Percentiles rank a stretch among this genome's conserved stretches.
Evolutionary conservation across 306 rosid genomes (phyloP).

Genomic region (Gastrolobium villosum): DNA sequence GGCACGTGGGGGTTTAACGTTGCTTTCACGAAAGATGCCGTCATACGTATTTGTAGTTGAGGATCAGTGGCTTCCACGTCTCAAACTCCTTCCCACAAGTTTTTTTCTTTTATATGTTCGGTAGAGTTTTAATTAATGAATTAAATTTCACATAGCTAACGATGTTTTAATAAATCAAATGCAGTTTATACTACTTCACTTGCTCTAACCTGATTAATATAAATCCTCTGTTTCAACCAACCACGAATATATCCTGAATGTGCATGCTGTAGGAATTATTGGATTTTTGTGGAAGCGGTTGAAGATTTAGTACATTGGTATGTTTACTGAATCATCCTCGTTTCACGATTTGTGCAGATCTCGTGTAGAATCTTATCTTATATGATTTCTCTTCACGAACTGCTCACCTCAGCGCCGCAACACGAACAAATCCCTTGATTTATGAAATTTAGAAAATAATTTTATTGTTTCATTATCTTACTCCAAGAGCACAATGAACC

Average conservation of each 20-base stretch:
- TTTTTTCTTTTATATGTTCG: not conserved
- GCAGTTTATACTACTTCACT: not conserved
- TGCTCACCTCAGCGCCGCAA: too few relatives aligned
- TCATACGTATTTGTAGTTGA: conserved; percentile 44
- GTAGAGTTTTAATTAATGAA: conserved; percentile 4
- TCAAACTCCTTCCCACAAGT: conserved; percentile 45
- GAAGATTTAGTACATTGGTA: too few relatives aligned
- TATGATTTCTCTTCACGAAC: too few relatives aligned
- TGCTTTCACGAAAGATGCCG: conserved; percentile 62
- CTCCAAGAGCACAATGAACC: too few relatives aligned
- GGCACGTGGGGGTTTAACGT: conserved; percentile 75
- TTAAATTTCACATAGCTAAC: not conserved
- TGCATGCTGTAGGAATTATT: too few relatives aligned
- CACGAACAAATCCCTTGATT: too few relatives aligned
- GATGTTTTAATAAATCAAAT: conserved; percentile 27
- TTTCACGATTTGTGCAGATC: too few relatives aligned
- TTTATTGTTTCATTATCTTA: too few relatives aligned
- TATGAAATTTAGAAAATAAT: too few relatives aligned
- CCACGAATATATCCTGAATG: conserved; percentile 35
- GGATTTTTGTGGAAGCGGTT: too few relatives aligned
- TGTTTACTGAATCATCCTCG: too few relatives aligned
- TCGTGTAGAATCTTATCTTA: too few relatives aligned
- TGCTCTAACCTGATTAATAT: not conserved
- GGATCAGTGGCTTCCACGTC: conserved; percentile 66
- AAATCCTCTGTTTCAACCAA: conserved; percentile 10